Evolutionary conservation across 148 eudicot species (phyloP).

Genomic region (Rhododendron henanense): DNA sequence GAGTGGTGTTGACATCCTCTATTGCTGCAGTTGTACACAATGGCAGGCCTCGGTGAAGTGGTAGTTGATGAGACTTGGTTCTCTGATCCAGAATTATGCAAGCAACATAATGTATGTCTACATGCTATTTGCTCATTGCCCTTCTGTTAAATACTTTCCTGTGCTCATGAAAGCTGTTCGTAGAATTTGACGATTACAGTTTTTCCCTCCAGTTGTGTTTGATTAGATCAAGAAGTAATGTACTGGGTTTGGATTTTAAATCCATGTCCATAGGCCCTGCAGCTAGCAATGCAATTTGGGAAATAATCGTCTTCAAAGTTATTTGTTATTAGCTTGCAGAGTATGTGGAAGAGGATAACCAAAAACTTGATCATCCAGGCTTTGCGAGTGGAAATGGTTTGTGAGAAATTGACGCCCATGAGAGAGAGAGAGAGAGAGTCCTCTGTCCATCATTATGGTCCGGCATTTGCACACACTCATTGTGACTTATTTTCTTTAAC

Average conservation of each 20-base stretch:
- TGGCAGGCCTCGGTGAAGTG: conserved; percentile 34
- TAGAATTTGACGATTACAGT: too few relatives aligned
- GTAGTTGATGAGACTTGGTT: conserved; percentile 54
- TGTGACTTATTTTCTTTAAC: too few relatives aligned
- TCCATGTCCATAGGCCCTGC: too few relatives aligned
- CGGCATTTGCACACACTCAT: too few relatives aligned
- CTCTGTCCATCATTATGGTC: too few relatives aligned
- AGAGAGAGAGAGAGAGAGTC: too few relatives aligned
- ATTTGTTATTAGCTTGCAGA: background rate
- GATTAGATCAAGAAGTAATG: too few relatives aligned
- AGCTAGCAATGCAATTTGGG: background rate
- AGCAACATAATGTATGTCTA: conserved; percentile 23
- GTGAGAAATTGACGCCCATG: background rate
- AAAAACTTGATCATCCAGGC: background rate
- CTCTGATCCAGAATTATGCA: conserved; percentile 29
- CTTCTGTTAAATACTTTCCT: background rate
- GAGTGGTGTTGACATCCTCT: conserved; percentile 63
- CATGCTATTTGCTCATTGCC: background rate
- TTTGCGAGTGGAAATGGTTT: background rate
- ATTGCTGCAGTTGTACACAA: conserved; percentile 37
- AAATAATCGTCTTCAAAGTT: background rate
- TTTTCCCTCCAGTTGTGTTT: too few relatives aligned
- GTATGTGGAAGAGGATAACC: background rate
- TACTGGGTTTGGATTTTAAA: too few relatives aligned
- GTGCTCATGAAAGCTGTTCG: background rate